Evolutionary conservation across 257 asterid species (phyloP).

Genomic region (Orobanche coerulescens): DNA sequence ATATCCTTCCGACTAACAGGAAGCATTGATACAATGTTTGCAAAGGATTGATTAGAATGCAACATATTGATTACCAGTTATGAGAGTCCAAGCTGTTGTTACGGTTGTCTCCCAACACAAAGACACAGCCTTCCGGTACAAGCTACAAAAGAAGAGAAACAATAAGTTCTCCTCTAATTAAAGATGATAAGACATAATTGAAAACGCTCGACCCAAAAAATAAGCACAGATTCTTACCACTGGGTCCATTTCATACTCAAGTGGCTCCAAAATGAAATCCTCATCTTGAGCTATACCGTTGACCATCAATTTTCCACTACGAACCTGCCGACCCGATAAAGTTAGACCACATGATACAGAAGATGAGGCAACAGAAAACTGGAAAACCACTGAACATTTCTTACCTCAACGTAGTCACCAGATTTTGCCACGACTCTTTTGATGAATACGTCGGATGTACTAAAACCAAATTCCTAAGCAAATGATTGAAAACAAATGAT

Average conservation of each 20-base stretch:
- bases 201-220: constrained; percentile 4
- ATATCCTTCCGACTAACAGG: neutral
- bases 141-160: constrained; percentile 35
- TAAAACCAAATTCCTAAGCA: constrained; percentile 51
- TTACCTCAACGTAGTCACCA: constrained; percentile 82
- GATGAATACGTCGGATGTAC: constrained; percentile 64
- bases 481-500: neutral
- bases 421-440: constrained; percentile 87
- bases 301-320: constrained; percentile 61
- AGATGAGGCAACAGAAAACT: neutral
- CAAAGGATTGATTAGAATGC: neutral
- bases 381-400: constrained; percentile 17
- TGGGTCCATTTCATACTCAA: constrained; percentile 65
- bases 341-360: neutral
- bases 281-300: constrained; percentile 64
- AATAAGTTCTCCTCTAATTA: constrained; percentile 8
- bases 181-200: neutral
- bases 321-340: constrained; percentile 41
- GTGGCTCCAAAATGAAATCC: constrained; percentile 74
- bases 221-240: constrained; percentile 41
- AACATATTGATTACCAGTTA: constrained; percentile 44
- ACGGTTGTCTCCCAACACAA: constrained; percentile 96
- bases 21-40: neutral
- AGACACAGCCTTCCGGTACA: constrained; percentile 88
- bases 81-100: constrained; percentile 90